Conservation (phyloP, 2,329 filamentous ascomycete species). For the Purpureocillium lavendulum region DNA sequence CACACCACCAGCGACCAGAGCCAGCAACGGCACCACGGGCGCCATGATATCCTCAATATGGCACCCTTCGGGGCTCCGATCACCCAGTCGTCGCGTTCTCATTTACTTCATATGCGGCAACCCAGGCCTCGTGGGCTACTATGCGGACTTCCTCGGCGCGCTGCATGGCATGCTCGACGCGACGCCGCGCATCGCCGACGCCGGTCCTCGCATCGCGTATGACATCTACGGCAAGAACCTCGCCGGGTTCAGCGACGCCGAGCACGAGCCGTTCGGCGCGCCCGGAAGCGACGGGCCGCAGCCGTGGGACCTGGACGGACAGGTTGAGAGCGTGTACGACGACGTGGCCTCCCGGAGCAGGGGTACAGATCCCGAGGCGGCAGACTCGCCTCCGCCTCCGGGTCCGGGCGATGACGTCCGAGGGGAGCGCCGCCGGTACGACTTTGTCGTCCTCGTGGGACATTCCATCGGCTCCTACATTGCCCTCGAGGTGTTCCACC, state of each 20-base stretch:
- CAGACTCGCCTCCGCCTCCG: conserved; percentile 10
- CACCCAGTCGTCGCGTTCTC: conserved; percentile 30
- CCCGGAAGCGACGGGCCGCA: conserved; percentile 17
- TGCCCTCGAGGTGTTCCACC: conserved; percentile 56
- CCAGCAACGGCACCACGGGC: not conserved
- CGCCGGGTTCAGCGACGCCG: conserved; percentile 47
- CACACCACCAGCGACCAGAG: not conserved
- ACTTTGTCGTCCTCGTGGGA: conserved; percentile 58
- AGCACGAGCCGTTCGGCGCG: conserved; percentile 35
- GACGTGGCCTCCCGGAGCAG: conserved; percentile 23
- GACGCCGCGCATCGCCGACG: no score
- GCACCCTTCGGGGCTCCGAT: conserved; percentile 16
- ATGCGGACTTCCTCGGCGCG: conserved; percentile 54
- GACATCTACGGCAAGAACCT: conserved; percentile 52
- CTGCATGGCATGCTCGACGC: conserved; percentile 46
- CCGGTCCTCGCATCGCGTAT: conserved; percentile 25
- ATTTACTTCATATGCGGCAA: conserved; percentile 72
- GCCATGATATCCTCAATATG: conserved; percentile 17
- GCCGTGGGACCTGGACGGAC: conserved; percentile 45
- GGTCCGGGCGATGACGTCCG: conserved; percentile 13
- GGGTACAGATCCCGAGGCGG: not conserved
- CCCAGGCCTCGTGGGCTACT: conserved; percentile 68
- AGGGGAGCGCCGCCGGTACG: conserved; percentile 26
- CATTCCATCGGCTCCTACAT: conserved; percentile 72
- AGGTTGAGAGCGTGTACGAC: conserved; percentile 37